These are phyloP conservation scores for Erythrophleum fordii DNA, from an alignment of 306 rosid species.

Conservation along the genomic window DNA sequence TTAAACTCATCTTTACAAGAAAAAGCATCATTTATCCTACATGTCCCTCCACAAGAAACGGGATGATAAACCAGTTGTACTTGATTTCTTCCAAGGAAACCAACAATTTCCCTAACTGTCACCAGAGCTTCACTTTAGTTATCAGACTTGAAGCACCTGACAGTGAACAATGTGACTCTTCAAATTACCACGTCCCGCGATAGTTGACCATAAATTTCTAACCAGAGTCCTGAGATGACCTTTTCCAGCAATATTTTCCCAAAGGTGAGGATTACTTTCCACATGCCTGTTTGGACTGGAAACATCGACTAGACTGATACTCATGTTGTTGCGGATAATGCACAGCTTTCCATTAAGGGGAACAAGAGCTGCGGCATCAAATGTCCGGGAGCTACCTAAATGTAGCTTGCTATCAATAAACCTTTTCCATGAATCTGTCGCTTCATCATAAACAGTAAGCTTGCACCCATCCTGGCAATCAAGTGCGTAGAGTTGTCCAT, in stretches of 20 bases:
- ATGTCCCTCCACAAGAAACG: constrained; percentile 36
- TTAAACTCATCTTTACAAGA: constrained; percentile 48
- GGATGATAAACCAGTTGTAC: constrained; percentile 26
- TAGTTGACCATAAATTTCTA: constrained; percentile 84
- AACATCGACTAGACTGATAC: constrained; percentile 93
- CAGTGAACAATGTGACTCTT: constrained; percentile 98
- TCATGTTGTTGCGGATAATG: constrained; percentile 96
- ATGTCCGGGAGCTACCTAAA: constrained; percentile 85
- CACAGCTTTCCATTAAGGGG: constrained; percentile 94
- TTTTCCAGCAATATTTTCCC: constrained; percentile 97
- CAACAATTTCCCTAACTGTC: constrained; percentile 39
- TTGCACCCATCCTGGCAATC: constrained; percentile 97
- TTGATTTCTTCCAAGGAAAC: constrained; percentile 29
- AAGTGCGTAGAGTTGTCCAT: constrained; percentile 85
- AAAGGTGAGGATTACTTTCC: constrained; percentile 82
- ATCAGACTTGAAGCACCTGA: constrained; percentile 95
- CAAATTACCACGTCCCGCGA: constrained; percentile 86
- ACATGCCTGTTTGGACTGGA: constrained; percentile 69
- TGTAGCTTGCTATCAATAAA: constrained; percentile 97
- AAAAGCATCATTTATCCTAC: constrained; percentile 34
- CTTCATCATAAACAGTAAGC: constrained; percentile 81
- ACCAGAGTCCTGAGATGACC: constrained; percentile 83
- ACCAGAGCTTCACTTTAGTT: constrained; percentile 31
- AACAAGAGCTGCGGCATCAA: constrained; percentile 97
- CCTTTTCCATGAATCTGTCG: constrained; percentile 88